These are phyloP conservation scores for Citrus medica DNA, from an alignment of 345 rosid species.

Conservation along the genomic window DNA sequence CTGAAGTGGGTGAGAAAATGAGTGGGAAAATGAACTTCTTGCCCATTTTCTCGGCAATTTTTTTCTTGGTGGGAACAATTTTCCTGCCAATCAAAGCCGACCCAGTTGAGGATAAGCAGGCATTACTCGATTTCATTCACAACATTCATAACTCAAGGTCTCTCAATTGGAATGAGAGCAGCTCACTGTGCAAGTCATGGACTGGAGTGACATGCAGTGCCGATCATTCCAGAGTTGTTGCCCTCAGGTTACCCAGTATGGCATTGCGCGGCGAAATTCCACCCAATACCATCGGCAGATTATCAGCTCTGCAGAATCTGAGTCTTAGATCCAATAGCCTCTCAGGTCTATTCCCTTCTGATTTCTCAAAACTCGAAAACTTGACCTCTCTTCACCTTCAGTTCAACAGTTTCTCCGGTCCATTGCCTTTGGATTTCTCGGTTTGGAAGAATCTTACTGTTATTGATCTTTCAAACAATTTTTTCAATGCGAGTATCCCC, in stretches of 20 bases:
- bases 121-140: constrained; percentile 65
- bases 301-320: constrained; percentile 58
- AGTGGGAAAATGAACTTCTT: constrained; percentile 21
- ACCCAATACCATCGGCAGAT: constrained; percentile 49
- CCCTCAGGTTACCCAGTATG: constrained; percentile 56
- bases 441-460: constrained; percentile 58
- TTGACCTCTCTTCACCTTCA: constrained; percentile 68
- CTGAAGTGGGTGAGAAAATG: constrained; percentile 14
- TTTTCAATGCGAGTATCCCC: constrained; percentile 64
- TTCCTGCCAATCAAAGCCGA: constrained; percentile 32
- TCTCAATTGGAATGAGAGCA: constrained; percentile 62
- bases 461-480: constrained; percentile 61
- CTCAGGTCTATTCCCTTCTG: constrained; percentile 65
- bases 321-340: constrained; percentile 72
- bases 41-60: constrained; percentile 30
- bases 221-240: constrained; percentile 48
- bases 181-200: constrained; percentile 67
- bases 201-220: constrained; percentile 66
- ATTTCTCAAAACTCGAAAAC: constrained; percentile 50
- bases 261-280: constrained; percentile 57
- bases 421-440: constrained; percentile 63
- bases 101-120: constrained; percentile 63
- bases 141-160: constrained; percentile 51
- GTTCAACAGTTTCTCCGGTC: constrained; percentile 59
- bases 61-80: constrained; percentile 36